Percentiles rank a stretch among this genome's conserved stretches.
Conservation (phyloP, 768 basidiomycete species). For the Sarcodon sp. region DNA sequence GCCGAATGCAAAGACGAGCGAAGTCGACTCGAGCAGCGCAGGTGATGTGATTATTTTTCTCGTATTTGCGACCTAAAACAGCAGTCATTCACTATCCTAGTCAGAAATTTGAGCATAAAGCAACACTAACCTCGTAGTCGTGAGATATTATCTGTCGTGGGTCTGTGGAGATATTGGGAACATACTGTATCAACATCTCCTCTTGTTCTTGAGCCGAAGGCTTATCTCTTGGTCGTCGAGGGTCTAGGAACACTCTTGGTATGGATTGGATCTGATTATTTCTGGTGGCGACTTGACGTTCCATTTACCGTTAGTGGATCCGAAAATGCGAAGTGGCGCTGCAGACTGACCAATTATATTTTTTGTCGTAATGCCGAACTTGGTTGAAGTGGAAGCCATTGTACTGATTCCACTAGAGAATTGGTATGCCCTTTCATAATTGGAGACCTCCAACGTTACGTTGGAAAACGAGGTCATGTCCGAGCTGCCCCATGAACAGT, state of each 20-base stretch:
- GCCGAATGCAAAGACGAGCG: slow-evolving; percentile 76
- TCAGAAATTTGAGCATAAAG: background rate
- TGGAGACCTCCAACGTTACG: slow-evolving; percentile 37
- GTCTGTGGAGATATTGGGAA: slow-evolving; percentile 66
- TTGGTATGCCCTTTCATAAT: slow-evolving; percentile 57
- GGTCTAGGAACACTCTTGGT: slow-evolving; percentile 64
- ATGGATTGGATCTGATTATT: slow-evolving; percentile 66
- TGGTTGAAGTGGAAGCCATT: slow-evolving; percentile 66
- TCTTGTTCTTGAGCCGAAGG: slow-evolving; percentile 69
- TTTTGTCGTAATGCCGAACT: slow-evolving; percentile 78
- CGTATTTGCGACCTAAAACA: slow-evolving; percentile 55
- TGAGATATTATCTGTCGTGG: slow-evolving; percentile 44
- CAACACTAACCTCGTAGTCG: slow-evolving; percentile 30
- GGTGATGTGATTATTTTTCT: slow-evolving; percentile 65
- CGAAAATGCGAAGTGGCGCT: background rate
- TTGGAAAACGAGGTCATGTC: slow-evolving; percentile 43
- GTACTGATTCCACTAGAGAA: slow-evolving; percentile 59
- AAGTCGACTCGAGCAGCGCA: slow-evolving; percentile 84
- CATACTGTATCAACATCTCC: slow-evolving; percentile 79
- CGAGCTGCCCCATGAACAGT: slow-evolving; percentile 21
- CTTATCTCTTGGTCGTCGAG: slow-evolving; percentile 70
- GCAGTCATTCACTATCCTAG: background rate
- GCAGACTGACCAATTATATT: slow-evolving; percentile 67
- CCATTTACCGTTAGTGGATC: background rate
- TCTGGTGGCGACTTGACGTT: slow-evolving; percentile 54